A percentile compares a stretch with the other conserved stretches of the same genome.
Evolutionary conservation across 2,329 filamentous ascomycete species (phyloP).

Genomic region (Amauroascus niger): DNA sequence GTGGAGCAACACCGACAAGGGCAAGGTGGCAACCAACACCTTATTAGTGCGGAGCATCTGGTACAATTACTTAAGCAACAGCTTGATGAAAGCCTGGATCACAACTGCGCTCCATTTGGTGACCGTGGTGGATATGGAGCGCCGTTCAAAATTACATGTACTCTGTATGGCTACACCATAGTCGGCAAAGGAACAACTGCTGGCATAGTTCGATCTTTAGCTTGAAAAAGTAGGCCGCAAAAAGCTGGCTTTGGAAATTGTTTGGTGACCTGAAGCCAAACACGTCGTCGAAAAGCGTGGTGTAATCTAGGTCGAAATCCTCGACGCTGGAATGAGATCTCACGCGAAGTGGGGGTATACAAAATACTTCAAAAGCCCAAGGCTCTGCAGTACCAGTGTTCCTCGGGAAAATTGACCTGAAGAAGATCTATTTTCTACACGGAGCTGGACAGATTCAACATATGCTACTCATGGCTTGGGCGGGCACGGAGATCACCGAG

Average conservation of each 20-base stretch:
- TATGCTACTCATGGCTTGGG: slow-evolving; percentile 28
- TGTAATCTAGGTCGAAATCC: no score
- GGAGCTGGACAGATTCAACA: slow-evolving; percentile 23
- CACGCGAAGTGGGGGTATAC: slow-evolving; percentile 23
- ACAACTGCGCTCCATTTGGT: slow-evolving; percentile 24
- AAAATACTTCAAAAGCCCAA: slow-evolving; percentile 20
- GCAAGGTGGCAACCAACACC: slow-evolving; percentile 15
- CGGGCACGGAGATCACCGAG: slow-evolving; percentile 10
- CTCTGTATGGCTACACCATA: slow-evolving; percentile 20
- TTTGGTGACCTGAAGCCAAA: no score
- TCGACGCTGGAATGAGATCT: slow-evolving; percentile 21
- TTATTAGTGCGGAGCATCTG: slow-evolving; percentile 16
- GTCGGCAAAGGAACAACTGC: slow-evolving; percentile 28
- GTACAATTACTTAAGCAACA: slow-evolving; percentile 22
- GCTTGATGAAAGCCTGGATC: slow-evolving; percentile 24
- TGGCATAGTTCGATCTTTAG: no score
- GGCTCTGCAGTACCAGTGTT: slow-evolving; percentile 25
- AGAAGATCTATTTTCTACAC: slow-evolving; percentile 24
- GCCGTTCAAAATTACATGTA: slow-evolving; percentile 25
- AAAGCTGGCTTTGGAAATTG: no score
- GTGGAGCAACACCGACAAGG: slow-evolving; percentile 17
- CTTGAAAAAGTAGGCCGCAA: no score
- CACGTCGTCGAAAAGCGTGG: no score
- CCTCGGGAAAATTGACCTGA: slow-evolving; percentile 22
- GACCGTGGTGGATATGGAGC: slow-evolving; percentile 22